Conservation (phyloP, 78 protist species). For the Tieghemostelium lacteum region DNA sequence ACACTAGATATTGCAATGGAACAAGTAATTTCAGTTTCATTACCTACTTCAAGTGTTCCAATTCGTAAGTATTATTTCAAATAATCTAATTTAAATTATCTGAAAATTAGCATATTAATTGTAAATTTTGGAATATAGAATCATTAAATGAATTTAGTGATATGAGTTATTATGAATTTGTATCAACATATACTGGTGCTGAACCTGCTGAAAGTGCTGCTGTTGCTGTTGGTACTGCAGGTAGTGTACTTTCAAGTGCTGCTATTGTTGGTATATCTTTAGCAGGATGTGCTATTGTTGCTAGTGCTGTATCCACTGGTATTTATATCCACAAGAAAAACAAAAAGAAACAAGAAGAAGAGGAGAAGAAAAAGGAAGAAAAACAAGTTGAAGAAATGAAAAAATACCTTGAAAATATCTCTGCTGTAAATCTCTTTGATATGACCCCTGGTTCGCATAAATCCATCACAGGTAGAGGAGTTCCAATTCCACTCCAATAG, state of each 20-base stretch:
- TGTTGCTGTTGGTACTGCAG: not conserved
- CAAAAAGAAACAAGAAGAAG: not conserved
- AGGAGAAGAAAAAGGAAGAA: not conserved
- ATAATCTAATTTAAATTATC: too few relatives aligned
- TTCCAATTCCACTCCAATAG: too few relatives aligned
- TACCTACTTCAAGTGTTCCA: not conserved
- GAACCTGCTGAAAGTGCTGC: not conserved
- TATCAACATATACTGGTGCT: conserved; percentile 13
- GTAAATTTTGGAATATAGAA: not conserved
- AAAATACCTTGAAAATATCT: not conserved
- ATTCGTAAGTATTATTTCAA: not conserved
- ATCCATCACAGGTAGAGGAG: conserved; percentile 27
- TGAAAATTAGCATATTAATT: not conserved
- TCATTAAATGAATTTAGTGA: conserved; percentile 56
- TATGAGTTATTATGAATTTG: conserved; percentile 26
- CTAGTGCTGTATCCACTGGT: conserved; percentile 7
- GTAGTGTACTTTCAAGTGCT: conserved; percentile 24
- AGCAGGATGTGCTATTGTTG: conserved; percentile 28
- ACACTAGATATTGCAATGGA: not conserved
- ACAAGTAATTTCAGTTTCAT: not conserved
- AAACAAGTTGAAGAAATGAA: conserved; percentile 2
- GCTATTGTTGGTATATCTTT: conserved; percentile 37
- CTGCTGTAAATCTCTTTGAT: not conserved
- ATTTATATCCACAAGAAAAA: not conserved
- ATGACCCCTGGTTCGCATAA: conserved; percentile 7